phyloP scores from a whole-genome alignment of 1,284 basidiomycete species.

The Jaminaea rosea region DNA sequence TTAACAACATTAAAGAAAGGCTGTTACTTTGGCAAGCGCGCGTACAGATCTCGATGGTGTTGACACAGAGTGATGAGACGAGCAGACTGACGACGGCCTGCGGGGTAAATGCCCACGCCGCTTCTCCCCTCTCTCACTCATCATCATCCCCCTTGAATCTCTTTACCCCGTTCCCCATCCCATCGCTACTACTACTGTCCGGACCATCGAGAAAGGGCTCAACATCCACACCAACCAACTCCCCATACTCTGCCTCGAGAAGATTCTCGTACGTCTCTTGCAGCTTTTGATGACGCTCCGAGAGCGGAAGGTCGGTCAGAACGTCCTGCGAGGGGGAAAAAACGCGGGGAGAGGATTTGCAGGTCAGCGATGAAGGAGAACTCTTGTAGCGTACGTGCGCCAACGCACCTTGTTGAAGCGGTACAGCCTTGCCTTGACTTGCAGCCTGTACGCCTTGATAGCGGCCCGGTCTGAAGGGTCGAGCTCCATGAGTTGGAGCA shows the following conservation, averaged over 20 bases:
- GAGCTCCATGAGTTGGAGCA: slow-evolving; percentile 59
- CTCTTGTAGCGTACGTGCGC: too few species aligned
- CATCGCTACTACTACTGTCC: too few species aligned
- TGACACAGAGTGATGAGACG: too few species aligned
- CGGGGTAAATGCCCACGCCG: too few species aligned
- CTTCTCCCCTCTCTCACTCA: too few species aligned
- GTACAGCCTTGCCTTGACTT: slow-evolving; percentile 69
- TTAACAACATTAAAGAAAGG: too few species aligned
- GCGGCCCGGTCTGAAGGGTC: slow-evolving; percentile 58
- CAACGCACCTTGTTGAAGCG: slow-evolving; percentile 61
- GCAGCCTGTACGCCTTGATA: slow-evolving; percentile 58
- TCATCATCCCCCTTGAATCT: too few species aligned
- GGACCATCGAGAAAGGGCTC: slow-evolving; percentile 20
- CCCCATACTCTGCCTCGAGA: slow-evolving; percentile 66
- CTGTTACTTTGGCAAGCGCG: too few species aligned
- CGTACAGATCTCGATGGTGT: too few species aligned
- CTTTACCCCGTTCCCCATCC: too few species aligned
- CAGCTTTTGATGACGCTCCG: slow-evolving; percentile 76
- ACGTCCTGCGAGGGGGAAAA: slow-evolving; percentile 57
- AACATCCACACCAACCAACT: slow-evolving; percentile 56
- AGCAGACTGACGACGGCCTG: too few species aligned
- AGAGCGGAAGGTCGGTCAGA: slow-evolving; percentile 70
- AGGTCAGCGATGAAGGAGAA: too few species aligned
- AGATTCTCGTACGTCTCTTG: slow-evolving; percentile 89
- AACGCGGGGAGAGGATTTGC: not conserved